These are phyloP conservation scores for Aurifilum marmelostoma DNA, from an alignment of 2,329 filamentous ascomycete species.

Conservation along the genomic window DNA sequence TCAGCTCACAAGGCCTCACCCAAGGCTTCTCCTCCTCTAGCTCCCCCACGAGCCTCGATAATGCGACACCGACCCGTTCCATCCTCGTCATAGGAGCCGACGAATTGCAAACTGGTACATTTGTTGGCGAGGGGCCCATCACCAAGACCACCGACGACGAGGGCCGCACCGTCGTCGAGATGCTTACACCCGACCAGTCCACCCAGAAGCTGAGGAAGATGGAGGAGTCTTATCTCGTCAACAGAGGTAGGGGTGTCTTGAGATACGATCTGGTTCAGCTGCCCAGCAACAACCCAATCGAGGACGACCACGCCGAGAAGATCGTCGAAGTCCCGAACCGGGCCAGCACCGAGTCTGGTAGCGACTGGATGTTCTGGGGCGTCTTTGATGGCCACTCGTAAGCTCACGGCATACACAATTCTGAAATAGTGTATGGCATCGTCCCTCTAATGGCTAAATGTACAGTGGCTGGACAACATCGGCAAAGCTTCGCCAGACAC, in stretches of 20 bases:
- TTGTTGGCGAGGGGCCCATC: slow-evolving; percentile 83
- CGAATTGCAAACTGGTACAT: slow-evolving; percentile 84
- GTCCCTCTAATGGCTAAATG: slow-evolving; percentile 31
- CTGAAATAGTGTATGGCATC: too few relatives aligned
- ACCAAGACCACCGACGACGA: slow-evolving; percentile 86
- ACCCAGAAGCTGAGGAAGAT: slow-evolving; percentile 85
- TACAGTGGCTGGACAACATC: slow-evolving; percentile 94
- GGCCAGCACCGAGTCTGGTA: slow-evolving; percentile 55
- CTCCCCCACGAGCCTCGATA: slow-evolving; percentile 37
- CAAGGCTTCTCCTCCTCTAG: slow-evolving; percentile 44
- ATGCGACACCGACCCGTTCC: slow-evolving; percentile 58
- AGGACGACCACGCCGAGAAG: slow-evolving; percentile 98
- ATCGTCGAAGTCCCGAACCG: slow-evolving; percentile 84
- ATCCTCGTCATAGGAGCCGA: slow-evolving; percentile 89
- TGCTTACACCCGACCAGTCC: slow-evolving; percentile 94
- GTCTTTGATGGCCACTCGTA: slow-evolving; percentile 97
- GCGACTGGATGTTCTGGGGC: slow-evolving; percentile 99
- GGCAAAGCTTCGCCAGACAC: slow-evolving; percentile 86
- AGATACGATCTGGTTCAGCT: slow-evolving; percentile 94
- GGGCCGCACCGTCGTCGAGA: slow-evolving; percentile 86
- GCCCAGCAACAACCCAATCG: slow-evolving; percentile 95
- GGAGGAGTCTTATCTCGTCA: slow-evolving; percentile 90
- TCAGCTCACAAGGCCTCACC: slow-evolving; percentile 40
- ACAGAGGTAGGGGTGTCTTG: slow-evolving; percentile 86
- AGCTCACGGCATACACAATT: slow-evolving; percentile 39